Evolutionary conservation across 2,329 filamentous ascomycete species (phyloP), one percentile per base, ranked within the genome.

Genomic region (Simplicillium aogashimaense): DNA sequence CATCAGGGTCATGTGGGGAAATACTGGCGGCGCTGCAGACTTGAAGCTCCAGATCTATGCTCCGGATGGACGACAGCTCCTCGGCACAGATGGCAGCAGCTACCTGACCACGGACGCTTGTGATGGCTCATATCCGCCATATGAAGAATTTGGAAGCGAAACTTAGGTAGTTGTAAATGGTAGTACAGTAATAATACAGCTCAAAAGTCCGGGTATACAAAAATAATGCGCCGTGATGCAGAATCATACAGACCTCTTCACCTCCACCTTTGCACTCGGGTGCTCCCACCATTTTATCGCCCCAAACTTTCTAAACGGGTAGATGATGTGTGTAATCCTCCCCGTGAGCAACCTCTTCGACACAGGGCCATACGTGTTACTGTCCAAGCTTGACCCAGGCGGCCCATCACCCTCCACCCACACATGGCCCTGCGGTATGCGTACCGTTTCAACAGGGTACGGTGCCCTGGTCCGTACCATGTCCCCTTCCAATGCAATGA

Each of bases 381-480:
- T 95, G 64, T 98, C 92, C 44, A 81, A 59, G 41, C 78, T 86
- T 51, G 76, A 75, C 38, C 74, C 71, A 50, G 76, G 74, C 52
- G 75, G 74, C 11, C 83, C 87, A 56, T 98, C 92, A 2, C 92
- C 92, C 58, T 97, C 90, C 1, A 98, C 78, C 92, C 92, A 98
- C 20, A 97, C 72, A 65, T 97, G 89, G 14, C 87, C 87, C 46
- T 72, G 72, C 5, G 89, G 90, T 16, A 98, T 76, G 46, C 73
- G 71, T 35, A 84, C 66, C 8, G 60, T 69, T 1, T 64, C 50
- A 13, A 69, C 58, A 8, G 76, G 70, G 54, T 78, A 83, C 14
- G 78, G 79, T 39, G 67, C 59, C 42, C 75, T 70, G 32, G 84
- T 83, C 41, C 66, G 70, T 25, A 97, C 77, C 1, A 76, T 67